These are phyloP conservation scores for Diaporthe longicolla DNA, from an alignment of 2,329 filamentous ascomycete species.

Conservation along the genomic window DNA sequence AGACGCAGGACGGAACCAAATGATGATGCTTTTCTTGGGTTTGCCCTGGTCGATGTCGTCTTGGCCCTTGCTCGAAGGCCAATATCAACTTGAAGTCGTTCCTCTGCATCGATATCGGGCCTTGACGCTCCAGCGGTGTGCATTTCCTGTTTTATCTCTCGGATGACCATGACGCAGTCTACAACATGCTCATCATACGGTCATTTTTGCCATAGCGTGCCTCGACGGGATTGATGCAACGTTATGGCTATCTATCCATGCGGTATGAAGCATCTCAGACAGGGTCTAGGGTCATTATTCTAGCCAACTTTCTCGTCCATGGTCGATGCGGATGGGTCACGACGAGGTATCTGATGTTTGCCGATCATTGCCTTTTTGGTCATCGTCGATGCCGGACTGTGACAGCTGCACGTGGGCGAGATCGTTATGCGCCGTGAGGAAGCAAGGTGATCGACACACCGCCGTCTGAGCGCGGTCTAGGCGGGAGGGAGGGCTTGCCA, in stretches of 20 bases:
- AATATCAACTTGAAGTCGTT: conserved; percentile 45
- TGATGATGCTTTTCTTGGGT: conserved; percentile 46
- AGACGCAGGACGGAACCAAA: conserved; percentile 62
- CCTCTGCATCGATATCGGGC: conserved; percentile 41
- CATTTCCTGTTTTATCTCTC: conserved; percentile 1
- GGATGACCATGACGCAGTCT: background rate
- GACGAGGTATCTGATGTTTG: background rate
- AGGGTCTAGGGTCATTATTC: background rate
- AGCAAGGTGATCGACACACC: background rate
- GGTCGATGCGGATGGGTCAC: background rate
- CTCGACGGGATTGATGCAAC: conserved; percentile 11
- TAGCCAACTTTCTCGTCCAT: conserved; percentile 2
- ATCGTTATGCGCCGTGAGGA: background rate
- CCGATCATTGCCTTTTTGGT: background rate
- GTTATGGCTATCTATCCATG: conserved; percentile 2
- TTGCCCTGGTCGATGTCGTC: conserved; percentile 45
- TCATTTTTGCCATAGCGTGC: conserved; percentile 17
- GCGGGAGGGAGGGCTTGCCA: conserved; percentile 18
- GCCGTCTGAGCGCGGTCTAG: conserved; percentile 14
- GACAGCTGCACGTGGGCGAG: background rate
- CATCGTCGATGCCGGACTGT: background rate
- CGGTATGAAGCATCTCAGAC: conserved; percentile 28
- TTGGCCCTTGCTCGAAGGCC: conserved; percentile 43
- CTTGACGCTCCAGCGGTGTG: conserved; percentile 26
- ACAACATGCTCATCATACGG: conserved; percentile 19